phyloP scores from a whole-genome alignment of 441 rosid species.

The Daphne laureola region DNA sequence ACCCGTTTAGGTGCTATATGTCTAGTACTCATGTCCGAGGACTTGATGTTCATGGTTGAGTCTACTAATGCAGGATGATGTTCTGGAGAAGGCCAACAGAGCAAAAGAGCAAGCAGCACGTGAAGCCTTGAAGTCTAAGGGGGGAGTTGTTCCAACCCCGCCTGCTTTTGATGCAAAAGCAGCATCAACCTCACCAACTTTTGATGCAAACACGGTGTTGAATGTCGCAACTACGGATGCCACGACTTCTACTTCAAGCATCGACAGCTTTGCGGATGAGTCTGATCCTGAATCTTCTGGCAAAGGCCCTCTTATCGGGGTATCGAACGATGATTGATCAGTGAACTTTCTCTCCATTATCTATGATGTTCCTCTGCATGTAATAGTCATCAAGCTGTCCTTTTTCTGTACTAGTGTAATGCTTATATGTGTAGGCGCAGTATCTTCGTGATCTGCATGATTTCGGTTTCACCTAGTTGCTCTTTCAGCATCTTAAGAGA shows the following conservation, averaged over 20 bases:
- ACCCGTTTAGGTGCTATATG: background rate
- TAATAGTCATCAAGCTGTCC: no score
- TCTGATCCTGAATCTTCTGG: no score
- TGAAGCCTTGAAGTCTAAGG: slow-evolving; percentile 58
- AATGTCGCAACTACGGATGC: no score
- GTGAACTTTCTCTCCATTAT: background rate
- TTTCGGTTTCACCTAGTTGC: no score
- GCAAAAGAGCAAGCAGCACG: slow-evolving; percentile 81
- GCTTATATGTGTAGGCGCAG: no score
- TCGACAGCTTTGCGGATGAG: no score
- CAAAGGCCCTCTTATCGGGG: background rate
- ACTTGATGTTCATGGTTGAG: background rate
- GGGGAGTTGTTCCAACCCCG: slow-evolving; percentile 40
- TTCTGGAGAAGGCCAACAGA: slow-evolving; percentile 66
- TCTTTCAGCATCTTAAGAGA: no score
- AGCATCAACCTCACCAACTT: slow-evolving; percentile 3
- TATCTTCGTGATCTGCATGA: no score
- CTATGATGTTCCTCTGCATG: no score
- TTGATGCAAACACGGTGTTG: background rate
- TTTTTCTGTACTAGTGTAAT: no score
- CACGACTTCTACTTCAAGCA: background rate
- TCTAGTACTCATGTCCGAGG: background rate
- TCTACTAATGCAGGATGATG: slow-evolving; percentile 49
- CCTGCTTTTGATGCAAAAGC: slow-evolving; percentile 14
- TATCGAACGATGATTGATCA: background rate